A percentile compares a stretch with the other conserved stretches of the same genome.
Evolutionary conservation across 2,329 filamentous ascomycete species (phyloP).

Genomic region (Sphaerulina musiva): DNA sequence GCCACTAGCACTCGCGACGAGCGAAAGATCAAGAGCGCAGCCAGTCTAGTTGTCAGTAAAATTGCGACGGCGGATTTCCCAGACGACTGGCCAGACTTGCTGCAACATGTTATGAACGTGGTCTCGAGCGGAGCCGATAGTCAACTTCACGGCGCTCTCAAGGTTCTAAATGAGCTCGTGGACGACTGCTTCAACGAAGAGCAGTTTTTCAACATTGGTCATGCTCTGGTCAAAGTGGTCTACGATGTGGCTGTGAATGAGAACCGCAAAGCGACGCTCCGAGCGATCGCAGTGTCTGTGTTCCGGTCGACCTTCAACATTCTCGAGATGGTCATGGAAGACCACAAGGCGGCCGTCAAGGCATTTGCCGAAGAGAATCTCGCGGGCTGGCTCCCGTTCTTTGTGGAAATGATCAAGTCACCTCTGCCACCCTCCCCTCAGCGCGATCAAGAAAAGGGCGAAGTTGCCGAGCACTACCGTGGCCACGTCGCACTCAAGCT

Average conservation of each 20-base stretch:
- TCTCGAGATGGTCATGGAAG: constrained; percentile 92
- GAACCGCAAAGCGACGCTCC: constrained; percentile 61
- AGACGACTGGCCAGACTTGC: constrained; percentile 84
- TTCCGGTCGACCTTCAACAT: constrained; percentile 91
- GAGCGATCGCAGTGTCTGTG: constrained; percentile 80
- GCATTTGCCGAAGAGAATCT: constrained; percentile 83
- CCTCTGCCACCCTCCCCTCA: constrained; percentile 57
- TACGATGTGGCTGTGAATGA: constrained; percentile 76
- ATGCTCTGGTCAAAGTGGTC: constrained; percentile 75
- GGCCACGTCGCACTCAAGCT: constrained; percentile 80
- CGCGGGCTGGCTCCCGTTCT: constrained; percentile 77
- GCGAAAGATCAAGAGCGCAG: constrained; percentile 80
- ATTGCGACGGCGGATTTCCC: constrained; percentile 91
- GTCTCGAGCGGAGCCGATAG: constrained; percentile 69
- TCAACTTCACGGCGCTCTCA: constrained; percentile 82
- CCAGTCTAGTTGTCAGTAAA: constrained; percentile 85
- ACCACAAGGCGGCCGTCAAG: constrained; percentile 79
- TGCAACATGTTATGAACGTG: constrained; percentile 70
- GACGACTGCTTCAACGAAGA: constrained; percentile 90
- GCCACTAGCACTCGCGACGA: constrained; percentile 67
- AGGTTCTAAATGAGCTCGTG: constrained; percentile 80
- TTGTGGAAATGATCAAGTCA: constrained; percentile 69
- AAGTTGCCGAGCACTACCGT: constrained; percentile 63
- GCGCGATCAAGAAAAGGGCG: constrained; percentile 56
- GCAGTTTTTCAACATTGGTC: constrained; percentile 86